Evolutionary conservation across 768 basidiomycete species (phyloP), one percentile per base, ranked within the genome.

Genomic region (Leccinum aurantiacum): DNA sequence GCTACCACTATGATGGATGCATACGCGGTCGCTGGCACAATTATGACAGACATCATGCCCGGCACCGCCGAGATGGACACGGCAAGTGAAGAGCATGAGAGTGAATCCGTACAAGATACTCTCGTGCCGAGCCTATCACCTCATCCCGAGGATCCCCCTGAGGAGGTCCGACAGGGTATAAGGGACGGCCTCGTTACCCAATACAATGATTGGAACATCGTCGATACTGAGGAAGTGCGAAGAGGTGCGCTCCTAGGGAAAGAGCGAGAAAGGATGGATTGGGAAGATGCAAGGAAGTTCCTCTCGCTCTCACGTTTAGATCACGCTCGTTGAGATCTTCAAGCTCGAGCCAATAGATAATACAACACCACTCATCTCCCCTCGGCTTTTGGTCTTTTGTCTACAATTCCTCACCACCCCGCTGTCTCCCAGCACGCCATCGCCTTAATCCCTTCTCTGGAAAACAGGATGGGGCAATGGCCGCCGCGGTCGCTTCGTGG

Each of bases 1-100:
- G 95, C 93, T 2, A 81, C 88, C 3, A 97, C 97, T 35, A 94
- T 99, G 94, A 85, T 93, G 74, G 83, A 97, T 69, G 91, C 95
- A 22, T 93, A 94, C 69, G 80, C 82, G 3, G 86, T 92, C 3
- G 89, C 91, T 2, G 86, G 90, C 41, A 77, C 81, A 0, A 83
- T 98, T 55, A 62, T 93, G 1, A 74, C 77, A 2, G 94, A 95
- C 65, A 79, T 81, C 17, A 69, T 74, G 27, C 56, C 57, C 1
- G 6, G 22, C 25, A 52, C 10, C 44, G 58, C 68, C 1, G 53
- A 52, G 7, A 61, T 57, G 54, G 54, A 57, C 50, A 56, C 51
- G 47, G 35, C 53, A 41, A 31, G 51, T 6, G n/a, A 57, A 27
- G 60, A 67, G 44, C 55, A 62, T 14, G 58, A 1, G 35, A 61